Conservation (phyloP, 495 filamentous ascomycete species). For the Xylaria cubensis region DNA sequence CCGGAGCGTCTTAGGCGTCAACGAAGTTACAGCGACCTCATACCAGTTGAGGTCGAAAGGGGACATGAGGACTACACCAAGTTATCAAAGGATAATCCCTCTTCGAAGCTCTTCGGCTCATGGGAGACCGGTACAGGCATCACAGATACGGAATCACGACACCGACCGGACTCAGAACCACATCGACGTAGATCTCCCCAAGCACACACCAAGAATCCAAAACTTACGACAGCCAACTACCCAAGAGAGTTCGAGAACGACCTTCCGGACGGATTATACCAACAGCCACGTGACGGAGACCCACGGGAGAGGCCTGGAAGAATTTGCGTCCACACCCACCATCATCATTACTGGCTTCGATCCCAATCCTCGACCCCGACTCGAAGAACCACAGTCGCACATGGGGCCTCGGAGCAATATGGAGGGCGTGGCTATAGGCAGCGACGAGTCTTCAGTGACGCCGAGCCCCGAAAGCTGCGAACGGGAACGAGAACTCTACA, state of each 20-base stretch:
- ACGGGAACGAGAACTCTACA: constrained; percentile 30
- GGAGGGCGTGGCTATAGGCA: constrained; percentile 22
- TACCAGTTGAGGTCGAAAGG: constrained; percentile 40
- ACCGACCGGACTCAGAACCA: constrained; percentile 35
- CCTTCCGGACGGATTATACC: neutral
- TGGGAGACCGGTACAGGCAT: constrained; percentile 24
- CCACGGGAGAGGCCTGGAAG: constrained; percentile 25
- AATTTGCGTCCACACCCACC: constrained; percentile 60
- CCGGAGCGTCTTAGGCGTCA: constrained; percentile 9
- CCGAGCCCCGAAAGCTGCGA: constrained; percentile 20
- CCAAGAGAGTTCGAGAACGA: neutral
- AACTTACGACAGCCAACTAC: constrained; percentile 17
- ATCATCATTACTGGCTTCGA: constrained; percentile 63
- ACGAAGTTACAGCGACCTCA: constrained; percentile 42
- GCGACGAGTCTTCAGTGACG: constrained; percentile 11
- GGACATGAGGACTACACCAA: constrained; percentile 36
- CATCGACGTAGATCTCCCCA: constrained; percentile 29
- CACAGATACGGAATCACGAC: constrained; percentile 33
- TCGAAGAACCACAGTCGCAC: constrained; percentile 21
- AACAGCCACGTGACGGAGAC: neutral
- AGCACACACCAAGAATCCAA: constrained; percentile 16
- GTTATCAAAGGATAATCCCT: constrained; percentile 32
- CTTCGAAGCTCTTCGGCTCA: constrained; percentile 30
- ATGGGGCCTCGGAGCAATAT: constrained; percentile 15
- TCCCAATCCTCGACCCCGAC: constrained; percentile 35